phyloP scores from a whole-genome alignment of 768 basidiomycete genomes.

The Tylopilus subfusipes region DNA sequence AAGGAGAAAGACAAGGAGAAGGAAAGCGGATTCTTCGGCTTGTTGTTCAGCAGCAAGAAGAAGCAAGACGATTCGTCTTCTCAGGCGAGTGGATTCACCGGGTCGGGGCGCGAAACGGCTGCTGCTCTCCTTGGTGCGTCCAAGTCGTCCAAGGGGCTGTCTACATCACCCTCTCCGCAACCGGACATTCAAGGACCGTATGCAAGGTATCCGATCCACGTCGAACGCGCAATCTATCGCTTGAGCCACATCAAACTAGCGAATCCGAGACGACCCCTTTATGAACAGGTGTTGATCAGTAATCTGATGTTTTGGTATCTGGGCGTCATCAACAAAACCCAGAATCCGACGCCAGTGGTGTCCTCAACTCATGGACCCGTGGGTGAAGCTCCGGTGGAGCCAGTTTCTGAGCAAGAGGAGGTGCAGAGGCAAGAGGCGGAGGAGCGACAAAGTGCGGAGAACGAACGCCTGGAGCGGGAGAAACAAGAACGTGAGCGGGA shows the following conservation, averaged over 20 bases:
- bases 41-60: slow-evolving; percentile 82
- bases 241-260: slow-evolving; percentile 98
- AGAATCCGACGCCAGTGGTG: slow-evolving; percentile 41
- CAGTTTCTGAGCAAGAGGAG: slow-evolving; percentile 34
- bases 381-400: slow-evolving; percentile 24
- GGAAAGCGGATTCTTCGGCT: slow-evolving; percentile 87
- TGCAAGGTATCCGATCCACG: slow-evolving; percentile 95
- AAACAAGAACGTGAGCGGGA: slow-evolving; percentile 56
- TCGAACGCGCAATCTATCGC: slow-evolving; percentile 96
- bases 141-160: slow-evolving; percentile 69
- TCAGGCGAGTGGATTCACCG: slow-evolving; percentile 31
- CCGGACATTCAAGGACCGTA: slow-evolving; percentile 40
- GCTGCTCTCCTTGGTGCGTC: slow-evolving; percentile 82
- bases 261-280: slow-evolving; percentile 92
- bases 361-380: slow-evolving; percentile 30
- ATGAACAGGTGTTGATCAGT: slow-evolving; percentile 93
- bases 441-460: slow-evolving; percentile 42
- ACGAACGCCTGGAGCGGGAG: slow-evolving; percentile 46
- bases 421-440: slow-evolving; percentile 39
- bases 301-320: slow-evolving; percentile 99
- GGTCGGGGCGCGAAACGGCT: slow-evolving; percentile 80
- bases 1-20: slow-evolving; percentile 42
- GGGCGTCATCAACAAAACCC: slow-evolving; percentile 93
- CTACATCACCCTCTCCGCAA: slow-evolving; percentile 58
- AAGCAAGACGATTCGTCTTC: slow-evolving; percentile 72